A percentile compares a stretch with the other conserved stretches of the same genome.
Evolutionary conservation across 2,329 filamentous ascomycete genomes (phyloP).

Genomic region (Sarocladiaceae sp.): DNA sequence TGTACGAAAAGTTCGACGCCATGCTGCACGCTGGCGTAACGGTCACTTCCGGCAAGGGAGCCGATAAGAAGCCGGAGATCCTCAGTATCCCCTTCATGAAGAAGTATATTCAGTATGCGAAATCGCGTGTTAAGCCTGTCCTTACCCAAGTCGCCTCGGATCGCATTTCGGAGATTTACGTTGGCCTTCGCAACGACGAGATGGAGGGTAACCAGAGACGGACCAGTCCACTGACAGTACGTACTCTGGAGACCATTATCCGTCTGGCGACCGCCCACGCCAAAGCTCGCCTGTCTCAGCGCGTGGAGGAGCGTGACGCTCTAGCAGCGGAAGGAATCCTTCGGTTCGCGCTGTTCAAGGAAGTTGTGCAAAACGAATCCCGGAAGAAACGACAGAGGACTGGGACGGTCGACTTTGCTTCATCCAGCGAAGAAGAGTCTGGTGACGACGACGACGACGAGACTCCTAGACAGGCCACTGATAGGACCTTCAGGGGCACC

Average conservation of each 20-base stretch:
- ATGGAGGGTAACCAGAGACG: slow-evolving; percentile 89
- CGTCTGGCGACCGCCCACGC: slow-evolving; percentile 94
- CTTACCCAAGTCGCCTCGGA: slow-evolving; percentile 88
- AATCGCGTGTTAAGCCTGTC: slow-evolving; percentile 81
- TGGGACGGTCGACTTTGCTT: slow-evolving; percentile 50
- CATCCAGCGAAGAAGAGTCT: slow-evolving; percentile 51
- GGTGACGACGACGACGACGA: slow-evolving; percentile 57
- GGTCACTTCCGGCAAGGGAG: slow-evolving; percentile 64
- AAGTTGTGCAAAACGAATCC: slow-evolving; percentile 74
- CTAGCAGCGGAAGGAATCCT: slow-evolving; percentile 82
- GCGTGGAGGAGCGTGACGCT: slow-evolving; percentile 86
- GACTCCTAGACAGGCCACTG: neutral
- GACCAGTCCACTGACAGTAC: slow-evolving; percentile 91
- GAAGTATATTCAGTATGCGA: slow-evolving; percentile 98
- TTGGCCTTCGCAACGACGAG: slow-evolving; percentile 89
- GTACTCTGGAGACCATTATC: slow-evolving; percentile 96
- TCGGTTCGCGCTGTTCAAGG: slow-evolving; percentile 94
- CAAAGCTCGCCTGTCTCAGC: slow-evolving; percentile 79
- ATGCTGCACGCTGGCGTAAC: slow-evolving; percentile 93
- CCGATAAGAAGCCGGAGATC: slow-evolving; percentile 74
- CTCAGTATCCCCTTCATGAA: slow-evolving; percentile 97
- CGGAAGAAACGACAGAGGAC: slow-evolving; percentile 77
- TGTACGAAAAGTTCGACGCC: slow-evolving; percentile 92
- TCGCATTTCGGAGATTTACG: slow-evolving; percentile 86
- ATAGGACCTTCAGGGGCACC: slow-evolving; percentile 33